Base-by-base conservation (phyloP, 1,139 yeast species). In the Taiozyma sp. region DNA sequence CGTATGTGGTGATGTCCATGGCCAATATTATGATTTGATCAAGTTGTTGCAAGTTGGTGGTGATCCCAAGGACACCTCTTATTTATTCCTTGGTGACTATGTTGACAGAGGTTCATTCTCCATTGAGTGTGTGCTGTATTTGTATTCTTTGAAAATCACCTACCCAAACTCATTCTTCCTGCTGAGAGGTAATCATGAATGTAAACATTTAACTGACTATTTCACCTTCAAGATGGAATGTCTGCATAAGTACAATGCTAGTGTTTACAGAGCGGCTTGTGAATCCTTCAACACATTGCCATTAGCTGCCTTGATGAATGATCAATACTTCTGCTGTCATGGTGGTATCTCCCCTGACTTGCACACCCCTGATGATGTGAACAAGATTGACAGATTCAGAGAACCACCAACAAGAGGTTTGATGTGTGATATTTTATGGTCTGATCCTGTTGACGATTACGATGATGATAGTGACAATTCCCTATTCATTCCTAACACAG, bases 381-480 rank as follows among this genome's bases (percentile, higher is more conserved):
- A 77, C 39, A 74, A 71, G 47, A 72, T 93, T 43, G 83, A 91
- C 68, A 76, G 99, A 56, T 93, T 91, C 71, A 76, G 87, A 56
- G 96, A 91, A 64, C 97, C 97, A 35, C 99, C 99, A 9, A 87
- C 97, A 3, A 81, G 84, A 55, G 99, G 99, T 0, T 70, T 93
- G 51, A 88, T 90, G 93, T 91, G 98, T 69, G 99, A 93, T 68
- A 72, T 93, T 57, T 76, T 93, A 61, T 93, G 99, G 99, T 88
- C 97, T 0, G 99, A 93, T 66, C 99, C 99, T 0, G 72, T 85
- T 30, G 96, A 90, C 60, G 86, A 85, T 49, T 93, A 88, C 65
- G 99, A 95, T 63, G 81, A 74, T 7, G 91, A 84, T 54, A 73
- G 73, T 51, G 80, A 76, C 4, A 53, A 51, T 10, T 58, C 76